Percentiles rank a stretch among this genome's conserved stretches.
Evolutionary conservation across 192 early-diverging fungal genomes (phyloP).

Genomic region (Mortierella hygrophila): DNA sequence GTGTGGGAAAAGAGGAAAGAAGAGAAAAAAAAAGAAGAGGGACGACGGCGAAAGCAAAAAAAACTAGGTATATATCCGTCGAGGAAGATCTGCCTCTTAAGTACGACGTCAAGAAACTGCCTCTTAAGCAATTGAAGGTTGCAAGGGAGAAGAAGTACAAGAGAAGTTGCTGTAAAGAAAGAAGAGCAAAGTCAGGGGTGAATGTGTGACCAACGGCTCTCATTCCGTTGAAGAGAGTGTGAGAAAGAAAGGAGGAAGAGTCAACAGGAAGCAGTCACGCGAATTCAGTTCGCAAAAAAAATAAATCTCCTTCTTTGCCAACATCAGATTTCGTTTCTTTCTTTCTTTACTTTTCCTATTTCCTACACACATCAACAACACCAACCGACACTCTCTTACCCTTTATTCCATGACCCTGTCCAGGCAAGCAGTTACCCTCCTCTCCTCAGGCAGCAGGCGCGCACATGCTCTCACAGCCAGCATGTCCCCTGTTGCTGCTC

Average conservation of each 20-base stretch:
- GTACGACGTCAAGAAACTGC: background rate
- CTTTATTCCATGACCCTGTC: slow-evolving; percentile 27
- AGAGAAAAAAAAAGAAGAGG: background rate
- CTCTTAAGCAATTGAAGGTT: background rate
- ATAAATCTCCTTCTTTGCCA: background rate
- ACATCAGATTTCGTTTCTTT: background rate
- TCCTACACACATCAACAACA: background rate
- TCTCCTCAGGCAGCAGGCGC: slow-evolving; percentile 6
- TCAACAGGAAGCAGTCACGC: background rate
- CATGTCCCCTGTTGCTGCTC: background rate
- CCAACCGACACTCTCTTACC: background rate
- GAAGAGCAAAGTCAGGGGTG: too few relatives aligned
- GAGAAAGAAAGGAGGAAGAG: background rate
- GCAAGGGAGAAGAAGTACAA: too few relatives aligned
- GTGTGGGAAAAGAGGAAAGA: background rate
- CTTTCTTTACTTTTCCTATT: background rate
- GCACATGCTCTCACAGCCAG: background rate
- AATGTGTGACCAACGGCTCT: too few relatives aligned
- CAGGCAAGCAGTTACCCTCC: slow-evolving; percentile 15
- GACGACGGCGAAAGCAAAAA: background rate
- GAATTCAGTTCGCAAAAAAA: background rate
- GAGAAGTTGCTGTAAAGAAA: too few relatives aligned
- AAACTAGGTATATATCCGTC: slow-evolving; percentile 7
- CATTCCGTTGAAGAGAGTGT: too few relatives aligned
- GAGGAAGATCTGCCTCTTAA: slow-evolving; percentile 4